phyloP scores from a whole-genome alignment of 1,284 basidiomycete genomes.

The Ustilago tritici region DNA sequence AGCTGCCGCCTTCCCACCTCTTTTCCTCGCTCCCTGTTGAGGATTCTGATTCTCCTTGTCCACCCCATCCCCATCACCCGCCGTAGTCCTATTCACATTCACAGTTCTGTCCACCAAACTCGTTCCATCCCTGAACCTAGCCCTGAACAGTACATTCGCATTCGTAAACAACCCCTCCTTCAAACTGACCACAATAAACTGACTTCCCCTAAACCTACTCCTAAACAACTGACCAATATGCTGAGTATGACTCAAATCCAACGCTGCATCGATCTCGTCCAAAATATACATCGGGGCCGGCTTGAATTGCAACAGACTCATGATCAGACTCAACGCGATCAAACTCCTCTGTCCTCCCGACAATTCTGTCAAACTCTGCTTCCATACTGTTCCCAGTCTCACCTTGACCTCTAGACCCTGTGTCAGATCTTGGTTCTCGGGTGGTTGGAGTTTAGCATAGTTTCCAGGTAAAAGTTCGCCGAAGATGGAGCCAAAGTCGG shows the following conservation, averaged over 20 bases:
- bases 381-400: slow-evolving; percentile 93
- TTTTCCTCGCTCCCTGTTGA: slow-evolving; percentile 19
- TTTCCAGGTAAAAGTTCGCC: slow-evolving; percentile 95
- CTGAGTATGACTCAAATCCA: slow-evolving; percentile 93
- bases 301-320: slow-evolving; percentile 98
- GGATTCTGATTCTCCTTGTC: slow-evolving; percentile 41
- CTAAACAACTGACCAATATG: slow-evolving; percentile 97
- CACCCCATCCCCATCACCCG: slow-evolving; percentile 15
- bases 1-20: slow-evolving; percentile 11
- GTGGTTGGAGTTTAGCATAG: slow-evolving; percentile 92
- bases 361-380: slow-evolving; percentile 93
- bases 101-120: slow-evolving; percentile 79
- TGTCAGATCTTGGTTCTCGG: slow-evolving; percentile 91
- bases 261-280: slow-evolving; percentile 96
- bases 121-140: slow-evolving; percentile 91
- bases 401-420: slow-evolving; percentile 98
- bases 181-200: slow-evolving; percentile 96
- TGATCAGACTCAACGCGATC: slow-evolving; percentile 95
- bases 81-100: slow-evolving; percentile 47
- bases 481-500: slow-evolving; percentile 95
- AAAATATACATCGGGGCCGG: slow-evolving; percentile 99
- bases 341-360: slow-evolving; percentile 96
- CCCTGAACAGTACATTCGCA: slow-evolving; percentile 94
- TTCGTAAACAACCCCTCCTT: slow-evolving; percentile 96
- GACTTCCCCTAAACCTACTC: slow-evolving; percentile 95